phyloP scores from a whole-genome alignment of 1,284 basidiomycete genomes.

The Marasmius tenuissimus region DNA sequence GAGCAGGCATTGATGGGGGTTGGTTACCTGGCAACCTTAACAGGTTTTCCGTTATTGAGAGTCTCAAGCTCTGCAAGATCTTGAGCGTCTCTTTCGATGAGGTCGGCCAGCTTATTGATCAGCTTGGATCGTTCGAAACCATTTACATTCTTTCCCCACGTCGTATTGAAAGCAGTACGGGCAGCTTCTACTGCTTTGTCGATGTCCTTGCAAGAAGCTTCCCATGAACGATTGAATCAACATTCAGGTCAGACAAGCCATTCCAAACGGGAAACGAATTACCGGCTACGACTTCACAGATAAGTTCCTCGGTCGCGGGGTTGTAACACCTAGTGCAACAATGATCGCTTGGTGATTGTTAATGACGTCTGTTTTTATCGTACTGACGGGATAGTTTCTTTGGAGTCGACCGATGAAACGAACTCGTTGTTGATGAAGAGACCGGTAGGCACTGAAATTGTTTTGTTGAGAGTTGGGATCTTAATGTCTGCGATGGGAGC shows the following conservation, averaged over 20 bases:
- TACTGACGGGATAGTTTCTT: slow-evolving; percentile 56
- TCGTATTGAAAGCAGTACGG: slow-evolving; percentile 80
- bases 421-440: slow-evolving; percentile 93
- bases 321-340: slow-evolving; percentile 40
- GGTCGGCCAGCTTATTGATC: slow-evolving; percentile 85
- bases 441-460: slow-evolving; percentile 71
- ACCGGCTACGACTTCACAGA: slow-evolving; percentile 73
- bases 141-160: slow-evolving; percentile 88
- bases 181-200: slow-evolving; percentile 84
- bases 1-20: no score
- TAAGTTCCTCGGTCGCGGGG: slow-evolving; percentile 71
- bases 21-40: slow-evolving; percentile 65
- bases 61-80: slow-evolving; percentile 77
- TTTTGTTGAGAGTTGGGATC: slow-evolving; percentile 44
- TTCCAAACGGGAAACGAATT: slow-evolving; percentile 10
- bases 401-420: slow-evolving; percentile 64
- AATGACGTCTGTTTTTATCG: slow-evolving; percentile 13
- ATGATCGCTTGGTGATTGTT: background rate
- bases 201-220: slow-evolving; percentile 77
- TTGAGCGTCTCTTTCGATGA: slow-evolving; percentile 85
- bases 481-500: slow-evolving; percentile 34
- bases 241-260: background rate
- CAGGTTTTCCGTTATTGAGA: slow-evolving; percentile 85
- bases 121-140: slow-evolving; percentile 80
- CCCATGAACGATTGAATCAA: slow-evolving; percentile 12